Percentiles rank a stretch among this genome's conserved stretches.
These are phyloP conservation scores for Aulographum hederae DNA, from an alignment of 2,329 filamentous ascomycete genomes.

Conservation along the genomic window DNA sequence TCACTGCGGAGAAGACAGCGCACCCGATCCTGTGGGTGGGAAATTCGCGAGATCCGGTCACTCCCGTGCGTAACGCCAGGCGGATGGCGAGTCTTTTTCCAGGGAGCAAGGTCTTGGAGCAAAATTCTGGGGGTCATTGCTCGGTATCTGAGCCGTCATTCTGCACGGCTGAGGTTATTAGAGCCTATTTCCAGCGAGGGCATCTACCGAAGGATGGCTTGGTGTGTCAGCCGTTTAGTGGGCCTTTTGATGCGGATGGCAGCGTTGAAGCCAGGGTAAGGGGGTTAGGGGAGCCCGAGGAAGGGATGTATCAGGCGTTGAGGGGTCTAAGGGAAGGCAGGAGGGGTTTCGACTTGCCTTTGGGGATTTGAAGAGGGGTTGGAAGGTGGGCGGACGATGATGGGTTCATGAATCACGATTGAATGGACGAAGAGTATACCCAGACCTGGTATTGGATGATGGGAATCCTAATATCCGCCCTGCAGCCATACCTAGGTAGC, in stretches of 20 bases:
- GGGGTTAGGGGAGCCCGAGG: neutral
- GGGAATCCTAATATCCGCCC: too few species aligned
- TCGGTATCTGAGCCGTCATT: slow-evolving; percentile 15
- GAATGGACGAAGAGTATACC: too few species aligned
- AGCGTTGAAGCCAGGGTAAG: neutral
- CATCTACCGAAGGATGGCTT: slow-evolving; percentile 25
- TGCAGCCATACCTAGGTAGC: too few species aligned
- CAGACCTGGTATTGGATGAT: too few species aligned
- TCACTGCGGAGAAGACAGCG: slow-evolving; percentile 19
- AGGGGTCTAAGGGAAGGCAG: too few species aligned
- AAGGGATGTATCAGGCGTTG: slow-evolving; percentile 1
- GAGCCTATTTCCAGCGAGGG: slow-evolving; percentile 22
- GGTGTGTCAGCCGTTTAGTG: slow-evolving; percentile 16
- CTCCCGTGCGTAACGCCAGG: slow-evolving; percentile 29
- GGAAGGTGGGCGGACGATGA: too few species aligned
- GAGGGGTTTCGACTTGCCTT: too few species aligned
- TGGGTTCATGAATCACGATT: too few species aligned
- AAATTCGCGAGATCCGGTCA: slow-evolving; percentile 41
- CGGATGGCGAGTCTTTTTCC: slow-evolving; percentile 22
- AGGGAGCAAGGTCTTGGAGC: slow-evolving; percentile 23
- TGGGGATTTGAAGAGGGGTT: too few species aligned
- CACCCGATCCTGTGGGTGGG: slow-evolving; percentile 39
- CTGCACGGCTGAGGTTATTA: slow-evolving; percentile 17
- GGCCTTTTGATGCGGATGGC: slow-evolving; percentile 5
- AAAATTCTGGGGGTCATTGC: slow-evolving; percentile 27